A percentile compares a stretch with the other conserved stretches of the same genome.
Evolutionary conservation across 306 rosid species (phyloP).

Genomic region (Chamaecrista fasciculata): DNA sequence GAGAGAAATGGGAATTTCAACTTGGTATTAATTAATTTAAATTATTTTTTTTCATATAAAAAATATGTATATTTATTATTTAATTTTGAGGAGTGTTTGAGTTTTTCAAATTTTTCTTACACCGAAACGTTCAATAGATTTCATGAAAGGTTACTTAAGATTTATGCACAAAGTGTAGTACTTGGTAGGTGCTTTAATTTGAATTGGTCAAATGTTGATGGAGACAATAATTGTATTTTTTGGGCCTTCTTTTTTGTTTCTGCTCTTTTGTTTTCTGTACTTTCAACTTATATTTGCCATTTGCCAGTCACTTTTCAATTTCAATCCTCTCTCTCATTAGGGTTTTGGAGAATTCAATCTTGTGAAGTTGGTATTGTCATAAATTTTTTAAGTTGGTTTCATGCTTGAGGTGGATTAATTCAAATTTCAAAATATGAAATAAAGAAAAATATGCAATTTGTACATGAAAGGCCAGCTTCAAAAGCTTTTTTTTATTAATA

Average conservation of each 20-base stretch:
- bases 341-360: too few species aligned
- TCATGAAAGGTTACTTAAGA: neutral
- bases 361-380: too few species aligned
- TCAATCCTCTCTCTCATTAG: too few species aligned
- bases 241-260: neutral
- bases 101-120: neutral
- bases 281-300: neutral
- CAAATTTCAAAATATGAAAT: too few species aligned
- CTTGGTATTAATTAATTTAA: neutral
- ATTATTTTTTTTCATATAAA: too few species aligned
- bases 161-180: neutral
- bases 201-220: neutral
- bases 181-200: slow-evolving; percentile 29
- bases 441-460: too few species aligned
- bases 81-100: neutral
- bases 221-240: neutral
- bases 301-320: neutral
- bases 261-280: neutral
- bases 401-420: too few species aligned
- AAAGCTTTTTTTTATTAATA: too few species aligned
- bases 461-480: too few species aligned
- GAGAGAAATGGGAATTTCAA: neutral
- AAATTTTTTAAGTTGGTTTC: too few species aligned
- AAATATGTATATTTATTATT: too few species aligned
- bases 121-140: slow-evolving; percentile 10